Conservation (phyloP, 306 rosid species). For the Casuarina glauca region DNA sequence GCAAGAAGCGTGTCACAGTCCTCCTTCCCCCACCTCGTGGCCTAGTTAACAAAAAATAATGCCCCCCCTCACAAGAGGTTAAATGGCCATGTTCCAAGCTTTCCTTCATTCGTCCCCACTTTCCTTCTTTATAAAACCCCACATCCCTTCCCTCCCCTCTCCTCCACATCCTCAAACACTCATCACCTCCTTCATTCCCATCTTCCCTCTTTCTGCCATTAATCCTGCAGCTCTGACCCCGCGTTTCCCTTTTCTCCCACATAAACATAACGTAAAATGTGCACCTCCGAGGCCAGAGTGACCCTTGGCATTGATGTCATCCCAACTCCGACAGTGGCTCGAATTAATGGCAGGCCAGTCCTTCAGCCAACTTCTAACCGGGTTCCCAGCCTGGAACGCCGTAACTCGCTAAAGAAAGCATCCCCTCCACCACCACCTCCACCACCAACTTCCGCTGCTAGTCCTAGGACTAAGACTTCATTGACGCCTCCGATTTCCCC, state of each 20-base stretch:
- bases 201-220: constrained; percentile 25
- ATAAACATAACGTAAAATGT: constrained; percentile 42
- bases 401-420: constrained; percentile 62
- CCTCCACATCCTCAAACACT: constrained; percentile 41
- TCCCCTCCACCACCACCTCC: constrained; percentile 48
- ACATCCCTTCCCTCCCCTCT: constrained; percentile 39
- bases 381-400: constrained; percentile 66
- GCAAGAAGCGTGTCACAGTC: constrained; percentile 35
- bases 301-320: constrained; percentile 49
- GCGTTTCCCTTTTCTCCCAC: background rate
- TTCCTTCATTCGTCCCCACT: constrained; percentile 37
- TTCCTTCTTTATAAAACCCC: constrained; percentile 48
- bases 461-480: constrained; percentile 38
- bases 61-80: constrained; percentile 53
- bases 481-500: constrained; percentile 69
- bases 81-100: constrained; percentile 71
- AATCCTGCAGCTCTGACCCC: background rate
- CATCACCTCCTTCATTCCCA: constrained; percentile 29
- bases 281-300: constrained; percentile 68
- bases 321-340: constrained; percentile 38
- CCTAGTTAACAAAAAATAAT: constrained; percentile 52
- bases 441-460: constrained; percentile 29
- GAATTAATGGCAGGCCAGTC: constrained; percentile 73
- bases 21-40: constrained; percentile 44
- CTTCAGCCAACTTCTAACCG: constrained; percentile 89